These are phyloP conservation scores for Litchi chinensis DNA, from an alignment of 345 rosid species.

Conservation along the genomic window DNA sequence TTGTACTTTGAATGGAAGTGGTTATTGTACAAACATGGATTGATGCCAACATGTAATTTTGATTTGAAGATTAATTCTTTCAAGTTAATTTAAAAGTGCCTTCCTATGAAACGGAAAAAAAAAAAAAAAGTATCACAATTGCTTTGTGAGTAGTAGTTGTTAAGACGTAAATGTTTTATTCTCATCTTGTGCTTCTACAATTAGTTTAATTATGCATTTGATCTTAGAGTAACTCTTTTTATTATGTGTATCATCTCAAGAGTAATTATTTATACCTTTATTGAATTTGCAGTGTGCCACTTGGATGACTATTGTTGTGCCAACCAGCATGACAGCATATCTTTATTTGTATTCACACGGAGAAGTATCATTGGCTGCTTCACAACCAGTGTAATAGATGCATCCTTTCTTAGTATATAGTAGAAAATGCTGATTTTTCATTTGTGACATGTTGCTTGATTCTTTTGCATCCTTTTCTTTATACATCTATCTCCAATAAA, in stretches of 20 bases:
- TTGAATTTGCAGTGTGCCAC: constrained; percentile 74
- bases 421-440: not conserved
- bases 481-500: not conserved
- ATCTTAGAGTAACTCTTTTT: constrained; percentile 1
- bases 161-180: not conserved
- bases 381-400: constrained; percentile 99
- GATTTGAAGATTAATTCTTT: not conserved
- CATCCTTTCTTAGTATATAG: constrained; percentile 48
- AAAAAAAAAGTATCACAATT: not conserved
- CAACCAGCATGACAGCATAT: constrained; percentile 95
- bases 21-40: not conserved
- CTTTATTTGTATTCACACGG: constrained; percentile 95
- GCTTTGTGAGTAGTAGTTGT: not conserved
- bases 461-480: constrained; percentile 12
- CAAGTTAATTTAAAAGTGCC: not conserved
- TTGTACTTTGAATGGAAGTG: not conserved
- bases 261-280: not conserved
- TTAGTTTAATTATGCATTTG: not conserved
- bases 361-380: constrained; percentile 92
- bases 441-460: constrained; percentile 3
- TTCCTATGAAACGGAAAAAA: not conserved
- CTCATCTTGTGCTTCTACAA: not conserved
- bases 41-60: not conserved
- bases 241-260: not conserved
- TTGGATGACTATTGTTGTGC: constrained; percentile 93